Conservation (phyloP, 2,329 filamentous ascomycete genomes). For the Basipetospora chlamydospora region DNA sequence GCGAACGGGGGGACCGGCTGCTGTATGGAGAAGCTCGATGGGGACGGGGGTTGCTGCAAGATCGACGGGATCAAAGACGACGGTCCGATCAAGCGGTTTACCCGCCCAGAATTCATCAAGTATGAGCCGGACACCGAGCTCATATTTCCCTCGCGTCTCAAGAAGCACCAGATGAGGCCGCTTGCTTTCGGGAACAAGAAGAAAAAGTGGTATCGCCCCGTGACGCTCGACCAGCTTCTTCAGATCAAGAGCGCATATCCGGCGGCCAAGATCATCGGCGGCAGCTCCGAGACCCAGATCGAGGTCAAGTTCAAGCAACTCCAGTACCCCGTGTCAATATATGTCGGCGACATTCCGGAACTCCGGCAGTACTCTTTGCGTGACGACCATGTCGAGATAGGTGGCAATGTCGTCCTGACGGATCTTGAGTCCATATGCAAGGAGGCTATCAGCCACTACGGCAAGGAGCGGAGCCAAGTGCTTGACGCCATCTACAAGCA, state of each 20-base stretch:
- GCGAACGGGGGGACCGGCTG: constrained; percentile 39
- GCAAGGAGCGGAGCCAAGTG: constrained; percentile 54
- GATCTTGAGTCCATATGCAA: constrained; percentile 78
- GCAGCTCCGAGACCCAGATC: constrained; percentile 94
- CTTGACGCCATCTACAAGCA: constrained; percentile 90
- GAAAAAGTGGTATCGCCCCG: constrained; percentile 86
- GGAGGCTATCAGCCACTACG: constrained; percentile 67
- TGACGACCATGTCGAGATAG: constrained; percentile 75
- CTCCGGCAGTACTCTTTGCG: constrained; percentile 68
- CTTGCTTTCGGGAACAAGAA: constrained; percentile 86
- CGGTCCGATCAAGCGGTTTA: constrained; percentile 51
- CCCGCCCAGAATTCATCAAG: constrained; percentile 80
- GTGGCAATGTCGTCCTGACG: constrained; percentile 83
- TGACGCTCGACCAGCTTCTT: constrained; percentile 72
- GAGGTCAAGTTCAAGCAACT: constrained; percentile 97
- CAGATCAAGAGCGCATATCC: constrained; percentile 82
- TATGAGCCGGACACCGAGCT: constrained; percentile 89
- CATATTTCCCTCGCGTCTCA: constrained; percentile 79
- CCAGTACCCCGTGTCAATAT: constrained; percentile 80
- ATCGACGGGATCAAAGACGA: constrained; percentile 33
- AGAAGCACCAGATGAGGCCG: constrained; percentile 68
- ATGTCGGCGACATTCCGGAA: constrained; percentile 84
- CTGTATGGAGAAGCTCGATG: constrained; percentile 52
- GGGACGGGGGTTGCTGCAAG: constrained; percentile 60
- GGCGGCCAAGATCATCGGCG: constrained; percentile 83